Evolutionary conservation across 2,329 filamentous ascomycete genomes (phyloP).

Genomic region (Rhexocercosporidium sp.): DNA sequence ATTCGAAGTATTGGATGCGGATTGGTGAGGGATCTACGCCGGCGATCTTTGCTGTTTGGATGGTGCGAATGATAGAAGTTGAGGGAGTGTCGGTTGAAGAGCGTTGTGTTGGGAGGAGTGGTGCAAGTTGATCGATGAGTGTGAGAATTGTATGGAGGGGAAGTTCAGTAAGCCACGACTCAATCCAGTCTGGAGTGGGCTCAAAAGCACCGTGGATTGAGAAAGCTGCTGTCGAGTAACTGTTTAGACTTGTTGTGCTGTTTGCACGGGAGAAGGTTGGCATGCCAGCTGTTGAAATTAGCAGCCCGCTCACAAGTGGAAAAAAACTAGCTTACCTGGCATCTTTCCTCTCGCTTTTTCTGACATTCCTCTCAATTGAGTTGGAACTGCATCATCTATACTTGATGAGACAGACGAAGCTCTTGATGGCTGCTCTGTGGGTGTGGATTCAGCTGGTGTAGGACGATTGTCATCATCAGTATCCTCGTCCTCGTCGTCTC

Average conservation of each 20-base stretch:
- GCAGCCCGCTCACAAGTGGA: background rate
- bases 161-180: constrained; percentile 90
- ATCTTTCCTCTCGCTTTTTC: constrained; percentile 97
- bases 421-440: constrained; percentile 65
- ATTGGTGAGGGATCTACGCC: constrained; percentile 77
- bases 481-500: constrained; percentile 74
- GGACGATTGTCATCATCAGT: constrained; percentile 55
- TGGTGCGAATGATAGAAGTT: constrained; percentile 56
- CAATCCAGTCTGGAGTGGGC: constrained; percentile 84
- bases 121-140: constrained; percentile 70
- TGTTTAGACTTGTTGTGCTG: constrained; percentile 80
- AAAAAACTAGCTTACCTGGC: constrained; percentile 54
- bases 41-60: constrained; percentile 66
- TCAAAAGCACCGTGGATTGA: constrained; percentile 69
- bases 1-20: constrained; percentile 89
- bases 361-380: constrained; percentile 89
- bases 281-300: constrained; percentile 60
- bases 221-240: constrained; percentile 63
- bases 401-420: constrained; percentile 71
- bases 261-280: constrained; percentile 89
- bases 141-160: constrained; percentile 86
- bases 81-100: constrained; percentile 50
- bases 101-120: constrained; percentile 56
- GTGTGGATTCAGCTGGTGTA: constrained; percentile 66
- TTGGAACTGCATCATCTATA: constrained; percentile 78